These are phyloP conservation scores for Russula earlei DNA, from an alignment of 768 basidiomycete species.

Conservation along the genomic window DNA sequence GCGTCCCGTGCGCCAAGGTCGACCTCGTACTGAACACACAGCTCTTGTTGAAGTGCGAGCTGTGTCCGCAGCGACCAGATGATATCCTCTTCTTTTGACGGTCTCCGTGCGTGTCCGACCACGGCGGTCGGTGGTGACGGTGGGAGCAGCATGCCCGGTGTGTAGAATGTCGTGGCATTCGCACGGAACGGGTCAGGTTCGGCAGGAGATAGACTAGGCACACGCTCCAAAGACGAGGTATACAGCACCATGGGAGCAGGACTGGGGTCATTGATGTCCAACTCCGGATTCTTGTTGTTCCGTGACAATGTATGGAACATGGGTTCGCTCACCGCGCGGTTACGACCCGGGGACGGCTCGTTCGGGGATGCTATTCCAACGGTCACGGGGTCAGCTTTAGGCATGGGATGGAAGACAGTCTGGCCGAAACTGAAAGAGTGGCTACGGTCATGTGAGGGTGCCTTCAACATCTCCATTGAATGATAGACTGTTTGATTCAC, in stretches of 20 bases:
- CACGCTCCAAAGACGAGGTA: slow-evolving; percentile 16
- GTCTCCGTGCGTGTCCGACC: slow-evolving; percentile 42
- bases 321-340: slow-evolving; percentile 54
- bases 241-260: slow-evolving; percentile 41
- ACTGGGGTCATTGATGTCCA: slow-evolving; percentile 56
- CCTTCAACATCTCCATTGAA: slow-evolving; percentile 20
- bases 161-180: slow-evolving; percentile 68
- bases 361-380: not conserved
- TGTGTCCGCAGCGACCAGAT: slow-evolving; percentile 70
- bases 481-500: slow-evolving; percentile 3
- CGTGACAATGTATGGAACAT: slow-evolving; percentile 51
- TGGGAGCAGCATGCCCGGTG: slow-evolving; percentile 64
- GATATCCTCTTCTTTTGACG: slow-evolving; percentile 61
- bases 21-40: slow-evolving; percentile 67
- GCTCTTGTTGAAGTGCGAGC: slow-evolving; percentile 61
- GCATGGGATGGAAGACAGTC: slow-evolving; percentile 46
- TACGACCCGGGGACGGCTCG: slow-evolving; percentile 28
- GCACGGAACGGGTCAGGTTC: slow-evolving; percentile 70
- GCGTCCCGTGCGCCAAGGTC: slow-evolving; percentile 69
- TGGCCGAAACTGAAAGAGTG: slow-evolving; percentile 64
- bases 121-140: slow-evolving; percentile 38
- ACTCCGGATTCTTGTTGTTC: slow-evolving; percentile 40
- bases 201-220: slow-evolving; percentile 17
- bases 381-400: slow-evolving; percentile 22
- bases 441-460: slow-evolving; percentile 40